Evolutionary conservation across 225 moss, liverwort and hornwort species (phyloP), one percentile per base, ranked within the genome.

Genomic region (Pseudisothecium myosuroides): DNA sequence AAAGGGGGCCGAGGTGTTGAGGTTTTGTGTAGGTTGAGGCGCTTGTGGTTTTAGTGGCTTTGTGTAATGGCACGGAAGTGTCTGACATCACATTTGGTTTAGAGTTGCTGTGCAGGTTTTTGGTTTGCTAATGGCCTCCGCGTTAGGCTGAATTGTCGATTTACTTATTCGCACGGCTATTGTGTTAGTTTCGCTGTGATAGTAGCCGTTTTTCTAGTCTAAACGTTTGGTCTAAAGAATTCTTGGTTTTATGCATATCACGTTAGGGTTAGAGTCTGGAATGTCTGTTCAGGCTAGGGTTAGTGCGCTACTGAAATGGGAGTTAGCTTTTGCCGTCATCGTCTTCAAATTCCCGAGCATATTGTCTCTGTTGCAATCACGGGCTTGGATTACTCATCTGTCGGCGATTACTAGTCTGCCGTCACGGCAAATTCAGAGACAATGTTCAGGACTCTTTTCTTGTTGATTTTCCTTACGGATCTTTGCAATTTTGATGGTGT

Each of bases 211-310:
- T 50, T 91, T 84, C 62, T 54, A 80, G 65, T 27, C 29, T 58
- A 14, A 72, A 27, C 39, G 37, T 79, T 76, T 85, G 83, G 86
- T 62, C 5, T 14, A 21, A 85, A 31, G 81, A 87, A 82, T 88
- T 92, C 12, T 41, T 52, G 60, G 71, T 84, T 88, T 76, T 39
- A 39, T 90, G 80, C 45, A 17, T 74, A 43, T 65, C 58, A 39
- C 61, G 81, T 92, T 89, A 92, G 87, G 93, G 83, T 92, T 88
- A 71, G 76, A 84, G 85, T 64, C 76, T 76, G 84, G 41, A 74
- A 85, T 86, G 83, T 39, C 64, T 56, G 78, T 72, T 86, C 68
- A 26, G 83, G 24, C 68, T 89, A 89, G 90, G 71, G 91, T 68
- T 72, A 82, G 89, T 59, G 45, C 27, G 18, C 27, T 60, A 81